Evolutionary conservation across 768 basidiomycete genomes (phyloP), one percentile per base, ranked within the genome.

Genomic region (Boletellus ananas): DNA sequence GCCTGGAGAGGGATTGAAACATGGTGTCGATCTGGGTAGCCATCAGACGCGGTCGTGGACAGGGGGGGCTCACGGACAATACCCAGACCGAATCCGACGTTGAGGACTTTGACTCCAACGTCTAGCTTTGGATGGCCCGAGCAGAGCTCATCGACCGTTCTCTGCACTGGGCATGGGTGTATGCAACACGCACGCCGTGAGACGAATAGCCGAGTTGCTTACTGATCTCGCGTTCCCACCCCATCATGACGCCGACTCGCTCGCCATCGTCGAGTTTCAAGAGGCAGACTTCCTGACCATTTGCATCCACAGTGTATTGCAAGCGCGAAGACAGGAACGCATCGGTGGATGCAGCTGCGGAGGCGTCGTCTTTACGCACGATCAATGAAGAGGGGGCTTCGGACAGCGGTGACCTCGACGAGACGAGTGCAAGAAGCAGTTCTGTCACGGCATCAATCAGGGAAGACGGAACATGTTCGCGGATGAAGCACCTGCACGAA

Each of bases 211-310:
- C 34, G 20, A 27, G 69, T 73, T 41, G 12, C 61, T 65, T 58
- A 84, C 82, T 98, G 60, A 98, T 90, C 8, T 71, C 77, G 39
- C 72, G 70, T 67, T 99, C 96, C 96, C 96, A 99, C 1, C 94
- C 92, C 96, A 99, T 99, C 96, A 99, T 99, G 6, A 99, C 95
- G 12, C 93, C 92, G n/a, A 94, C 80, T 51, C 93, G 87, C 56
- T 86, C 85, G 7, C 69, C 74, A 25, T 81, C 82, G 13, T 74
- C 78, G 3, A 78, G 73, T 51, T 77, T 70, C 45, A 91, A 62
- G 44, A 90, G 69, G 54, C 94, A 96, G 18, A 96, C 79, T 43
- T 92, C 87, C 66, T 94, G 91, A 2, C 88, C 91, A 33, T 78
- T 67, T 29, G 77, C 72, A 63, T 95, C 93, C 31, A 69, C 74